phyloP scores from a whole-genome alignment of 2,329 filamentous ascomycete genomes.

The Trichoderma sp. region DNA sequence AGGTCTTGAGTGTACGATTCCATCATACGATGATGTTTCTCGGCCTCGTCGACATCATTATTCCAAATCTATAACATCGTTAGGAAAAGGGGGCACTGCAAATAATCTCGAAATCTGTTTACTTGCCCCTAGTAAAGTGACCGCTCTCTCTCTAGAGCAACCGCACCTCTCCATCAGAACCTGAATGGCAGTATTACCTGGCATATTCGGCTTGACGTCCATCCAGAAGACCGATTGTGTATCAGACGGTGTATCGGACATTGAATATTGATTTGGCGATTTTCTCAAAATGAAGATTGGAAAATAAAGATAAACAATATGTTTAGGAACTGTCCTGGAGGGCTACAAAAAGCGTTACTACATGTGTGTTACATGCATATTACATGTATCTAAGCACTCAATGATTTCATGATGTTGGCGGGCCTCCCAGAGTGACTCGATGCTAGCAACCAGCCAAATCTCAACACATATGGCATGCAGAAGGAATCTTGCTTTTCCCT shows the following conservation, averaged over 20 bases:
- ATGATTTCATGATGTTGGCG: neutral
- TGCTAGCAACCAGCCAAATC: neutral
- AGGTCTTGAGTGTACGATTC: neutral
- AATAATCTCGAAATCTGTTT: too few species aligned
- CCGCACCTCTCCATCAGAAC: neutral
- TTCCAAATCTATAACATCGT: neutral
- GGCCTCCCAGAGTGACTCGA: neutral
- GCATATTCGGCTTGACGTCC: neutral
- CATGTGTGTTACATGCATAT: neutral
- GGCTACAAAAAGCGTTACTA: neutral
- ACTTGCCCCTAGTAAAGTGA: neutral
- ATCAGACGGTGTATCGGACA: neutral
- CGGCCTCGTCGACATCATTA: neutral
- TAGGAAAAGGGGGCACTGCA: neutral
- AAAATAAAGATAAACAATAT: neutral
- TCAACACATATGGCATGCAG: neutral
- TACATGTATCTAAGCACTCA: neutral
- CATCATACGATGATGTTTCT: neutral
- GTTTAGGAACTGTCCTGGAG: neutral
- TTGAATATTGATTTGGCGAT: neutral
- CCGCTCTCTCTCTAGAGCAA: conserved; percentile 4
- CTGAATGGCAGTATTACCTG: neutral
- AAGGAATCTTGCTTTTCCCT: neutral
- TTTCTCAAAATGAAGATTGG: too few species aligned
- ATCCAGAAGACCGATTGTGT: neutral